These are phyloP conservation scores for Rhynchosporium graminicola DNA, from an alignment of 2,329 filamentous ascomycete species.

Conservation along the genomic window DNA sequence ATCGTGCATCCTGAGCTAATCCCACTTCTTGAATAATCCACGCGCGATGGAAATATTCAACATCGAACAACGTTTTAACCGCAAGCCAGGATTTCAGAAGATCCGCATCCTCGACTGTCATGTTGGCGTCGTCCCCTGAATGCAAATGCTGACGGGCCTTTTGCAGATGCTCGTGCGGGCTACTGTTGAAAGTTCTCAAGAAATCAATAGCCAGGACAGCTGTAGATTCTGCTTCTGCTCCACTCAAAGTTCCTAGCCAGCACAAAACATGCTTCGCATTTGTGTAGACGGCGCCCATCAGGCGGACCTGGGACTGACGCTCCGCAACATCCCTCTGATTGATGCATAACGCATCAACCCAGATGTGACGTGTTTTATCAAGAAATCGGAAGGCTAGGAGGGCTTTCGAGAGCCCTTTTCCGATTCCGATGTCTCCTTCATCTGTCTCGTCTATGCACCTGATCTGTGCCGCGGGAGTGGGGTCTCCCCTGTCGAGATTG, in stretches of 20 bases:
- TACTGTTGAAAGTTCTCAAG: background rate
- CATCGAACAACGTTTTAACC: constrained; percentile 42
- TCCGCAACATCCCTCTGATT: constrained; percentile 9
- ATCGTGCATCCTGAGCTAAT: constrained; percentile 39
- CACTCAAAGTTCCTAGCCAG: constrained; percentile 3
- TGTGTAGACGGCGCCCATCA: constrained; percentile 5
- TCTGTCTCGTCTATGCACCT: too few species aligned
- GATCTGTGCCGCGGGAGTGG: background rate
- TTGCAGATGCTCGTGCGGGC: constrained; percentile 1
- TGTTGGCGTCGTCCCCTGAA: background rate
- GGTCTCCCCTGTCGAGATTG: constrained; percentile 13
- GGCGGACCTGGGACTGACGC: background rate
- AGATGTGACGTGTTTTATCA: background rate
- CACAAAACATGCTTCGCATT: constrained; percentile 1
- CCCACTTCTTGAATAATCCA: constrained; percentile 47
- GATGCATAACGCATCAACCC: constrained; percentile 15
- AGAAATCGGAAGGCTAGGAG: too few species aligned
- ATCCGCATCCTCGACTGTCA: background rate
- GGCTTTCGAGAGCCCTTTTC: too few species aligned
- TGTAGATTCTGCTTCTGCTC: background rate
- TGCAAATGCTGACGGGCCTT: constrained; percentile 8
- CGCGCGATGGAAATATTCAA: constrained; percentile 43
- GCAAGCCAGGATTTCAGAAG: constrained; percentile 37
- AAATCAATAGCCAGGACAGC: constrained; percentile 3
- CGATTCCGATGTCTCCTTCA: too few species aligned